These are phyloP conservation scores for Arabis hirsuta DNA, from an alignment of 345 rosid genomes.

Conservation along the genomic window DNA sequence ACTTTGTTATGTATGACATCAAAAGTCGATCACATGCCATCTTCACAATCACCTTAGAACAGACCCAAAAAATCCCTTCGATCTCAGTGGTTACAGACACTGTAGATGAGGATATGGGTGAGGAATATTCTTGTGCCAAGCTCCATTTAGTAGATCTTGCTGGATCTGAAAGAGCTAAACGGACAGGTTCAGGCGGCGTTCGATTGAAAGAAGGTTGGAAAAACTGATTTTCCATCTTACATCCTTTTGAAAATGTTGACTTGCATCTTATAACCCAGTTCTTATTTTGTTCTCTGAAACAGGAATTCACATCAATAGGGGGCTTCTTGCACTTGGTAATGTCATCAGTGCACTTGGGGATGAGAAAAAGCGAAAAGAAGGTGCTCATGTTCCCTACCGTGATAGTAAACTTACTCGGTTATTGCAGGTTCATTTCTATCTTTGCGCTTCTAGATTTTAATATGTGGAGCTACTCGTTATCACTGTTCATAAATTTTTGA, in stretches of 20 bases:
- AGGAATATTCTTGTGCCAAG: constrained; percentile 80
- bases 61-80: constrained; percentile 61
- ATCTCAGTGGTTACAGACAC: constrained; percentile 50
- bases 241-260: constrained; percentile 14
- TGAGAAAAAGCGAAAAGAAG: constrained; percentile 83
- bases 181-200: constrained; percentile 83
- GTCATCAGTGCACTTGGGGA: constrained; percentile 90
- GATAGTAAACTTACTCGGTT: constrained; percentile 88
- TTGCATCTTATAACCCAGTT: constrained; percentile 2
- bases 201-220: constrained; percentile 76
- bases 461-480: constrained; percentile 1
- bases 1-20: constrained; percentile 46
- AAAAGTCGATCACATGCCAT: constrained; percentile 92
- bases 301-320: constrained; percentile 84
- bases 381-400: constrained; percentile 81
- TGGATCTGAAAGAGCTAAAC: constrained; percentile 88
- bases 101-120: constrained; percentile 60
- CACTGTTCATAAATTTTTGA: not conserved
- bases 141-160: constrained; percentile 89
- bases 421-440: constrained; percentile 60
- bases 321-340: constrained; percentile 91
- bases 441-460: constrained; percentile 29
- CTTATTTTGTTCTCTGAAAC: constrained; percentile 35
- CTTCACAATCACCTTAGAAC: constrained; percentile 89
- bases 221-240: constrained; percentile 29